Percentiles rank a stretch among this genome's conserved stretches.
Conservation (phyloP, 306 rosid species). For the Mimosa pudica region DNA sequence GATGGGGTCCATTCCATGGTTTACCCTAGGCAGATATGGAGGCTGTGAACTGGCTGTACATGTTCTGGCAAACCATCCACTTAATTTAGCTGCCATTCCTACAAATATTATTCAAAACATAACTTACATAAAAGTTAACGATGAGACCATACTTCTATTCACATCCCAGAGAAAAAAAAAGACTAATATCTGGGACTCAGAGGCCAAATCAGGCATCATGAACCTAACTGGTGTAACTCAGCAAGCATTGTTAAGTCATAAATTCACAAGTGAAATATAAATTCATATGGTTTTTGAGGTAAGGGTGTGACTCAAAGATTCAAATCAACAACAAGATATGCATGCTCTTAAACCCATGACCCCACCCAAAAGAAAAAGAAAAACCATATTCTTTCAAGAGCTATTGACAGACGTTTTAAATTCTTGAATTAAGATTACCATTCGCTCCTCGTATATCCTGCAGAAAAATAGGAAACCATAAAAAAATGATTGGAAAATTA, state of each 20-base stretch:
- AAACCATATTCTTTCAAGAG: neutral
- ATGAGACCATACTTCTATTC: neutral
- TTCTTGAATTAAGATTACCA: constrained; percentile 39
- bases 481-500: constrained; percentile 28
- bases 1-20: constrained; percentile 31
- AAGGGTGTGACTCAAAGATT: neutral
- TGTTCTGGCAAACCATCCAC: constrained; percentile 34
- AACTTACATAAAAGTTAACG: neutral
- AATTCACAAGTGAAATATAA: neutral
- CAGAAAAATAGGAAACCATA: constrained; percentile 32
- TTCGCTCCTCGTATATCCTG: constrained; percentile 52
- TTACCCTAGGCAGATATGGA: constrained; percentile 34
- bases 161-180: neutral
- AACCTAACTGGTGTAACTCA: neutral
- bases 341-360: neutral
- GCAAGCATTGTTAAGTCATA: neutral
- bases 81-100: constrained; percentile 41
- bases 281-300: neutral
- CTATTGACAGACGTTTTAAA: constrained; percentile 1
- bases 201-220: neutral
- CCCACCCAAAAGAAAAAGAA: constrained; percentile 6
- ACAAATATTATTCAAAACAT: constrained; percentile 11
- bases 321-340: constrained; percentile 9
- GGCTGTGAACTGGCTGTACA: constrained; percentile 23
- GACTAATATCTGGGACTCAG: neutral